These are phyloP conservation scores for Poronia punctata DNA, from an alignment of 495 filamentous ascomycete genomes.

Conservation along the genomic window DNA sequence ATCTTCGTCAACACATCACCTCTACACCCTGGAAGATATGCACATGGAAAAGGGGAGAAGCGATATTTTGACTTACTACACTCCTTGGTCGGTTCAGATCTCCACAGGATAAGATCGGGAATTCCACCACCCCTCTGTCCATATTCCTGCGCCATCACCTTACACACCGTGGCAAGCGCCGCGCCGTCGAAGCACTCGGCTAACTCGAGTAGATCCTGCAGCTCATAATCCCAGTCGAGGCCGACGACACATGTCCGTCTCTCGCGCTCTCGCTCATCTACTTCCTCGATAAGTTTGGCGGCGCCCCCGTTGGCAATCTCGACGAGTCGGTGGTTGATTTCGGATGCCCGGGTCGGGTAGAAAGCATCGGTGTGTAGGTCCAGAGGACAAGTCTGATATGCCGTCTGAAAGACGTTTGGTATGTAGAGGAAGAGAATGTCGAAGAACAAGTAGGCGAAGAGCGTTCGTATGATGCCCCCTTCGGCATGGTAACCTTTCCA, in stretches of 20 bases:
- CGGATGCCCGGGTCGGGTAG: slow-evolving; percentile 72
- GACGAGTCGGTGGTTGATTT: slow-evolving; percentile 83
- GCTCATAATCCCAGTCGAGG: slow-evolving; percentile 79
- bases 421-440: slow-evolving; percentile 91
- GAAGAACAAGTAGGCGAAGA: slow-evolving; percentile 89
- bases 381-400: slow-evolving; percentile 87
- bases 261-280: slow-evolving; percentile 59
- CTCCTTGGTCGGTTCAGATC: slow-evolving; percentile 24
- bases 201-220: slow-evolving; percentile 77
- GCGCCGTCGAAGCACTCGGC: slow-evolving; percentile 71
- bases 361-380: slow-evolving; percentile 93
- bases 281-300: slow-evolving; percentile 53
- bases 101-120: slow-evolving; percentile 91
- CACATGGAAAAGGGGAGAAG: too few relatives aligned
- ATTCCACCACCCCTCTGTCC: slow-evolving; percentile 78
- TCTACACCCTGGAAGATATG: too few relatives aligned
- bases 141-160: slow-evolving; percentile 94
- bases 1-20: slow-evolving; percentile 55
- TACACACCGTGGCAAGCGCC: slow-evolving; percentile 75
- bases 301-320: slow-evolving; percentile 76
- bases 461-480: slow-evolving; percentile 79
- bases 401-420: slow-evolving; percentile 93
- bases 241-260: slow-evolving; percentile 78
- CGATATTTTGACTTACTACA: too few relatives aligned
- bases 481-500: slow-evolving; percentile 96